Evolutionary conservation across 306 rosid species (phyloP), one percentile per base, ranked within the genome.

Genomic region (Chamaecrista fasciculata): DNA sequence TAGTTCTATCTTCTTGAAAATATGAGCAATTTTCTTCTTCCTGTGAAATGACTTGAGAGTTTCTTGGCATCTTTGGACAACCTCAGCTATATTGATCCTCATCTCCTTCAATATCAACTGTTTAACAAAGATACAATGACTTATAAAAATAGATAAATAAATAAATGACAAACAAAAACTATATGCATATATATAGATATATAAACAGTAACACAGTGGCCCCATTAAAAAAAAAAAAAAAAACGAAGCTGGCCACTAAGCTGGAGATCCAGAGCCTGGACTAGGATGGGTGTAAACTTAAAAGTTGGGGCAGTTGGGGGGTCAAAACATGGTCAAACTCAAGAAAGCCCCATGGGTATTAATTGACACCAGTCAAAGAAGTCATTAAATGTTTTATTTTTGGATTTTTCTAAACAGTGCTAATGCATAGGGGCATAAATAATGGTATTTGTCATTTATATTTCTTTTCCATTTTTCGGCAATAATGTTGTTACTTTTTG

Each of bases 1-100:
- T 57, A 94, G 34, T 63, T 70, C 71, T 16, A 79, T 76, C 66
- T 19, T 69, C 77, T 75, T 91, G 31, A 94, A 76, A 67, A 61
- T 0, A 46, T 56, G 55, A 31, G 67, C 70, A 47, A 78, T 21
- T 66, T 85, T 85, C 85, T 81, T 92, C 86, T 80, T 91, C 84
- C 72, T 81, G 49, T 55, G 65, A 64, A 79, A 82, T 3, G 89
- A 82, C 60, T 66, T 65, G 47, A 94, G 59, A 69, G 75, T 82
- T 5, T 86, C 95, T 51, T 67, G 61, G 66, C 99, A 94, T 80
- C 80, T 86, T 44, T 71, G 82, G 61, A 62, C 78, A 64, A 94
- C 80, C 20, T 86, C 86, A 10, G 59, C 37, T 83, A 84, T 66
- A 43, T 67, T 50, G 57, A 89, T 67, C 71, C 82, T 82, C 72